Evolutionary conservation across 1,284 basidiomycete species (phyloP).

Genomic region (Fomes fomentarius): DNA sequence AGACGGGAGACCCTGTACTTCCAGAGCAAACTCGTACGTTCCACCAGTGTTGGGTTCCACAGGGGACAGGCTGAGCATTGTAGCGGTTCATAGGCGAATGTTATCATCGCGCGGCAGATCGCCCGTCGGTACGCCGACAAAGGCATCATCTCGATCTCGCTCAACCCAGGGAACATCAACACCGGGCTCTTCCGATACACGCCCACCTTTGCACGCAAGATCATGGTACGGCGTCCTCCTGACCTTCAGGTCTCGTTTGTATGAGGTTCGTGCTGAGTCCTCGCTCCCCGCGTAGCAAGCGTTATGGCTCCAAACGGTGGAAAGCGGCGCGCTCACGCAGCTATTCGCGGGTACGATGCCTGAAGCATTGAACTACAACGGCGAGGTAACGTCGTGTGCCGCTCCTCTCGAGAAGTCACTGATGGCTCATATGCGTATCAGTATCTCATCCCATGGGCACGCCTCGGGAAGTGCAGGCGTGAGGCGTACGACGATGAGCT

Average conservation of each 20-base stretch:
- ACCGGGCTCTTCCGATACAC: slow-evolving; percentile 17
- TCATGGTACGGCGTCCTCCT: slow-evolving; percentile 10
- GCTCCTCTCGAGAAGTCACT: too few relatives aligned
- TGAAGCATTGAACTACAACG: slow-evolving; percentile 23
- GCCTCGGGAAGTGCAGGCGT: too few relatives aligned
- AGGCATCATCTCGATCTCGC: slow-evolving; percentile 39
- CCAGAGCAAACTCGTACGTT: slow-evolving; percentile 10
- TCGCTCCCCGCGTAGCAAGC: neutral
- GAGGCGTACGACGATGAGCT: slow-evolving; percentile 22
- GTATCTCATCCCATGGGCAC: neutral
- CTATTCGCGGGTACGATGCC: slow-evolving; percentile 28
- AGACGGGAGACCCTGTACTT: too few relatives aligned
- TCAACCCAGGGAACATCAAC: slow-evolving; percentile 42
- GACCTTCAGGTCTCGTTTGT: too few relatives aligned
- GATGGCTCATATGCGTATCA: neutral
- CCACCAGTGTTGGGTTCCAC: slow-evolving; percentile 16
- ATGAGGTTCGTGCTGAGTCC: too few relatives aligned
- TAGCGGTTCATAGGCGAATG: slow-evolving; percentile 35
- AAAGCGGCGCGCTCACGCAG: slow-evolving; percentile 26
- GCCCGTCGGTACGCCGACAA: slow-evolving; percentile 32
- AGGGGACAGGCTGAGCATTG: too few relatives aligned
- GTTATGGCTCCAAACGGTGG: slow-evolving; percentile 14
- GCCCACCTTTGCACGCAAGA: slow-evolving; percentile 2
- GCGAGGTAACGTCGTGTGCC: slow-evolving; percentile 13
- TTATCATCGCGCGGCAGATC: slow-evolving; percentile 38